Conservation (phyloP, 495 filamentous ascomycete genomes). For the Parachaetomium inaequale region DNA sequence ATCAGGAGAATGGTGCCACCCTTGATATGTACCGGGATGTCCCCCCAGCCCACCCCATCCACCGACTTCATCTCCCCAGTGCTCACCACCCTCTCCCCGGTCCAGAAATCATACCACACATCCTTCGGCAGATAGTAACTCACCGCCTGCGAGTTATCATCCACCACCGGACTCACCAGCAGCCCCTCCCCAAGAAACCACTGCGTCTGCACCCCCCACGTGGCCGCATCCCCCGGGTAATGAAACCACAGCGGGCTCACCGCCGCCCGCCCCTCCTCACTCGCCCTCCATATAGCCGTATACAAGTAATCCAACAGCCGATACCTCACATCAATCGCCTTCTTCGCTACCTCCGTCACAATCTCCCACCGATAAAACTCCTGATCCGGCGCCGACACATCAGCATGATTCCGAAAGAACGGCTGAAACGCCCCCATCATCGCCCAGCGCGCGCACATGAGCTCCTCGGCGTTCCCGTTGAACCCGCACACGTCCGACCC, state of each 20-base stretch:
- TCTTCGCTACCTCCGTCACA: slow-evolving; percentile 61
- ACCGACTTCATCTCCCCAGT: slow-evolving; percentile 49
- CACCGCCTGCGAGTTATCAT: slow-evolving; percentile 57
- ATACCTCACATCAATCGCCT: slow-evolving; percentile 71
- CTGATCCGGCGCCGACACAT: slow-evolving; percentile 50
- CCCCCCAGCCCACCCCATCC: slow-evolving; percentile 51
- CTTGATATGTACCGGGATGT: slow-evolving; percentile 71
- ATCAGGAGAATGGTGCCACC: slow-evolving; percentile 65
- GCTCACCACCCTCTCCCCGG: slow-evolving; percentile 53
- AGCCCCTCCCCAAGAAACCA: slow-evolving; percentile 70
- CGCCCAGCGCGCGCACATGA: slow-evolving; percentile 81
- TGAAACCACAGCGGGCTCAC: slow-evolving; percentile 65
- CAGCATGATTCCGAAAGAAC: slow-evolving; percentile 82
- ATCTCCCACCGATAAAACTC: slow-evolving; percentile 74
- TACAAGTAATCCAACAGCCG: slow-evolving; percentile 77
- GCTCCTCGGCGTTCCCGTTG: slow-evolving; percentile 62
- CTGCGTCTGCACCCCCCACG: slow-evolving; percentile 59
- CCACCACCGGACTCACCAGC: slow-evolving; percentile 67
- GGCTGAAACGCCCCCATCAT: slow-evolving; percentile 73
- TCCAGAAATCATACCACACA: slow-evolving; percentile 76
- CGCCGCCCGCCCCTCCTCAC: slow-evolving; percentile 56
- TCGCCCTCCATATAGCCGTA: slow-evolving; percentile 61
- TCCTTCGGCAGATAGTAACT: slow-evolving; percentile 67
- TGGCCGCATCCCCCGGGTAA: slow-evolving; percentile 63
- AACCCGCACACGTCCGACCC: slow-evolving; percentile 84